Evolutionary conservation across 805 yeast species (phyloP), one percentile per base, ranked within the genome.

Genomic region (Saccharomycopsis selenospora): DNA sequence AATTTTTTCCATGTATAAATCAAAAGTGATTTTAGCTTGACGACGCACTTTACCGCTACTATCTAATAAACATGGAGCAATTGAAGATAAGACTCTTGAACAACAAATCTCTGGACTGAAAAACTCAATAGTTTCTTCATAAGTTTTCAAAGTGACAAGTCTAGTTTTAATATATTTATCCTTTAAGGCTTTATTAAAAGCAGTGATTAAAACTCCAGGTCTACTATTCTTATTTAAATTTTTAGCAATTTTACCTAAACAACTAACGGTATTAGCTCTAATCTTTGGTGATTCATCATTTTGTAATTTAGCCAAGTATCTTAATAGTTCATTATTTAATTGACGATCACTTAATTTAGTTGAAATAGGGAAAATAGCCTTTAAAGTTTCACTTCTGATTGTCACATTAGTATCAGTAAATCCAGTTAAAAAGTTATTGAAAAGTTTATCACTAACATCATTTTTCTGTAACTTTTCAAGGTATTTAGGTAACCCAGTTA

Each of bases 61-160:
- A 63, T 93, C 98, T 59, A 91, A 72, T 48, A 91, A 67, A 1
- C 93, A 79, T 1, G 93, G 85, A 0, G 96, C 89, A 48, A 93
- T 75, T 2, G 88, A 87, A 0, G 95, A 91, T 47, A 93, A 66
- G 14, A 90, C 76, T 60, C 83, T 86, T 22, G 82, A 79, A 49
- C 95, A 85, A 48, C 88, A 82, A 40, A 87, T 82, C 13, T 78
- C 84, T 0, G 89, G 80, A 1, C 82, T 67, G 57, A 90, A 89
- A 40, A 72, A 76, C 4, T 80, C 82, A 22, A 82, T 67, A 13
- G 85, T 75, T 11, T 72, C 69, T 38, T 76, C 78, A 53, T 91
- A 76, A 0, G 96, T 95, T 52, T 79, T 67, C 24, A 93, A 68
- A 0, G 96, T 88, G 3, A 83, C 85, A 59, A 81, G 62, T 55